Evolutionary conservation across 768 basidiomycete species (phyloP), one percentile per base, ranked within the genome.

Genomic region (Dacryopinax primogenitus): DNA sequence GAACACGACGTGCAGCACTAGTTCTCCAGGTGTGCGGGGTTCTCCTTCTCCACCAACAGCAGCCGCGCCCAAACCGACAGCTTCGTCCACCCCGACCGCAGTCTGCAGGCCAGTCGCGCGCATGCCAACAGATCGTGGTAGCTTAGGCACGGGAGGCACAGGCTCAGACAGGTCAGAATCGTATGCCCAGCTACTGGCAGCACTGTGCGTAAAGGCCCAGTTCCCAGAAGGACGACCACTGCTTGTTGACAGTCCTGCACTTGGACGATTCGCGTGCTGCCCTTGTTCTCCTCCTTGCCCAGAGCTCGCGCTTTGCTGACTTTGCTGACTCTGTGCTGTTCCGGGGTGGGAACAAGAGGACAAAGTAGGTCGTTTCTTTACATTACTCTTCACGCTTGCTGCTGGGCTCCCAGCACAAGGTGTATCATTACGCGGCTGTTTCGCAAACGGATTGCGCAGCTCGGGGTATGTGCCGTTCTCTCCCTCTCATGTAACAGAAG

Each of bases 1-100:
- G 73, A 94, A 92, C 4, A 94, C 82, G 0, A 90, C 89, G 71
- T 91, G 89, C 13, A 94, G 76, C 1, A 92, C 92, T 70, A 88
- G 93, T 70, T 94, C 92, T 0, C 87, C 85, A 1, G 92, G 91
- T 12, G 87, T 90, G 71, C 84, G 88, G 0, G 87, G 87, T n/a
- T n/a, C 62, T 88, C 86, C 11, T 58, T 58, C 51, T 28, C 51
- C 6, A 26, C 30, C 13, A 26, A n/a, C n/a, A n/a, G n/a, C 51
- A 6, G 51, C 51, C 3, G 51, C 51, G 26, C 51, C 51, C 13
- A 58, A 30, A 3, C 30, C 76, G 58, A 86, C 79, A 70, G 84
- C 84, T 69, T 88, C 87, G 13, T 87, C 88, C 45, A 84, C 82
- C 32, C 84, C 80, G 16, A 63, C 62, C 7, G 41, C n/a, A n/a